phyloP scores from a whole-genome alignment of 805 yeast genomes.

The Saccharomycopsis oosterbeekiorum region DNA sequence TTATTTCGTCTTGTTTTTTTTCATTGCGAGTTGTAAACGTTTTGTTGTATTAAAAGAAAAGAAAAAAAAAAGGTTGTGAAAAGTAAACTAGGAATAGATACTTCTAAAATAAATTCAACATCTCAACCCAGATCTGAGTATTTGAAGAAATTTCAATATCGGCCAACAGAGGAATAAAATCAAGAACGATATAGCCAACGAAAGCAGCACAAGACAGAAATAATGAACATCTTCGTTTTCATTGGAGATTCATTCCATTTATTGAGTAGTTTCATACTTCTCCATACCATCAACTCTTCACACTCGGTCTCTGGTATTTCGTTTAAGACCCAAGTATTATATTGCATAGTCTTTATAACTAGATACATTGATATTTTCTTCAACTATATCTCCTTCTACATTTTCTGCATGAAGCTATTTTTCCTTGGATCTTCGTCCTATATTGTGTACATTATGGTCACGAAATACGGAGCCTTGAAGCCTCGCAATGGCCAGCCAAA shows the following conservation, averaged over 20 bases:
- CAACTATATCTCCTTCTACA: conserved; percentile 59
- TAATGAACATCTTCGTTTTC: conserved; percentile 34
- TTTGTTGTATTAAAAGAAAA: not conserved
- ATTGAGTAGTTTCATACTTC: conserved; percentile 64
- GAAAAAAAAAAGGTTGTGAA: not conserved
- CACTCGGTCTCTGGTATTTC: conserved; percentile 77
- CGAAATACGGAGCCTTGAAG: conserved; percentile 43
- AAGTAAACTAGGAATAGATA: not conserved
- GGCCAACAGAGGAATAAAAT: too few relatives aligned
- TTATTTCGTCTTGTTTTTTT: not conserved
- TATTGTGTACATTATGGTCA: conserved; percentile 60
- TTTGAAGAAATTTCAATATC: too few relatives aligned
- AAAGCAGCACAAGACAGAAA: too few relatives aligned
- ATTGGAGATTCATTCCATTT: conserved; percentile 76
- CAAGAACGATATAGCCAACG: too few relatives aligned
- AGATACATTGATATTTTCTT: conserved; percentile 59
- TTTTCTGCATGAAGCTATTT: conserved; percentile 69
- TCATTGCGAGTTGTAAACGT: not conserved
- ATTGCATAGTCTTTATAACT: conserved; percentile 60
- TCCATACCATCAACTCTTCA: conserved; percentile 56
- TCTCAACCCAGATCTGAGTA: too few relatives aligned
- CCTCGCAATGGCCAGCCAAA: conserved; percentile 39
- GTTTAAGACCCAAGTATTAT: conserved; percentile 76
- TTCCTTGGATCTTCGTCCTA: conserved; percentile 70
- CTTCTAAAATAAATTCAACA: not conserved